These are phyloP conservation scores for Hypericum perforatum DNA, from an alignment of 345 rosid species.

Conservation along the genomic window DNA sequence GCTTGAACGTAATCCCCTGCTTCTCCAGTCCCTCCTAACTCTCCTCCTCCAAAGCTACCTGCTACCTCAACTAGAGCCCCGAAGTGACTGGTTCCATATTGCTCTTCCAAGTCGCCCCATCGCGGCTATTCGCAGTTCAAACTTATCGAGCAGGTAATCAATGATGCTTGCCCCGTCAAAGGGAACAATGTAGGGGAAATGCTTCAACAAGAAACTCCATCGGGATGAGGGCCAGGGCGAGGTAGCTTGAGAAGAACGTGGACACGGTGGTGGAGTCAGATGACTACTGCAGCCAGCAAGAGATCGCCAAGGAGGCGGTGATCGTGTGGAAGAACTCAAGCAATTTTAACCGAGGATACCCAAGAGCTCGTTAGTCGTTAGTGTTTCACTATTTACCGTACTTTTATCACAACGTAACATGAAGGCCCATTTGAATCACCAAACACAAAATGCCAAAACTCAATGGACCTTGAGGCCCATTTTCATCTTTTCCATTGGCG, in stretches of 20 bases:
- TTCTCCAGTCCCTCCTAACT: constrained; percentile 78
- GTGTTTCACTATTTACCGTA: too few relatives aligned
- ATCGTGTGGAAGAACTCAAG: constrained; percentile 60
- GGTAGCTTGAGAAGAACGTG: constrained; percentile 56
- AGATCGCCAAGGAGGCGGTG: constrained; percentile 55
- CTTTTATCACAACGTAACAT: too few relatives aligned
- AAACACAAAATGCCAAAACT: too few relatives aligned
- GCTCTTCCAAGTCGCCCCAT: constrained; percentile 43
- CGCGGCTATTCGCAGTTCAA: constrained; percentile 36
- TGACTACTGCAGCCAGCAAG: constrained; percentile 86
- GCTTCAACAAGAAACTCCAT: constrained; percentile 55
- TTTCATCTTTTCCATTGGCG: too few relatives aligned
- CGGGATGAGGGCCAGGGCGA: constrained; percentile 38
- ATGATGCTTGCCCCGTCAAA: constrained; percentile 49
- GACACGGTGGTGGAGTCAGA: constrained; percentile 39
- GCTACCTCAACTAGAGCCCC: constrained; percentile 43
- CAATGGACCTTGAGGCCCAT: too few relatives aligned
- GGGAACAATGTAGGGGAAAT: constrained; percentile 54
- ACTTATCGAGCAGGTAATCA: constrained; percentile 13
- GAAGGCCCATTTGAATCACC: too few relatives aligned
- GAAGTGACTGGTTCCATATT: constrained; percentile 35
- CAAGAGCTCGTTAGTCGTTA: too few relatives aligned
- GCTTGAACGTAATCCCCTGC: constrained; percentile 76
- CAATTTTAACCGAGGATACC: too few relatives aligned
- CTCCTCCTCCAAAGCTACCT: constrained; percentile 78